A percentile compares a stretch with the other conserved stretches of the same genome.
These are phyloP conservation scores for Hypoxylon subgilvum DNA, from an alignment of 495 filamentous ascomycete species.

Conservation along the genomic window DNA sequence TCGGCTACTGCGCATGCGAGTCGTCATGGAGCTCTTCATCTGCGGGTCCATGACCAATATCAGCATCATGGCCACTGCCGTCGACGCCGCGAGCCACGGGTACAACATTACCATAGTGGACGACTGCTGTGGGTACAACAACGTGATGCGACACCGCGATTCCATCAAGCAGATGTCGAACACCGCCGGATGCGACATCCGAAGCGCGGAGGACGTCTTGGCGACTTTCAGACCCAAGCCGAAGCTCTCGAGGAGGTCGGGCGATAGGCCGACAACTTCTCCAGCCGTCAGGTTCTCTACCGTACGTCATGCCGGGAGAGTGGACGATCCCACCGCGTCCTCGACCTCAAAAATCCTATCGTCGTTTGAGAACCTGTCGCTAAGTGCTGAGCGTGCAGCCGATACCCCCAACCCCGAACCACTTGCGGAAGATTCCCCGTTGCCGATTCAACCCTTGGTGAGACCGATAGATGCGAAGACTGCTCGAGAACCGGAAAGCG, in stretches of 20 bases:
- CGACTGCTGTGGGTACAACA: conserved; percentile 88
- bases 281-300: conserved; percentile 74
- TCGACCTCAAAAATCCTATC: conserved; percentile 39
- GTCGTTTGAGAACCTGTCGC: conserved; percentile 42
- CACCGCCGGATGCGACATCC: conserved; percentile 72
- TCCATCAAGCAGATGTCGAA: conserved; percentile 78
- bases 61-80: conserved; percentile 88
- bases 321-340: conserved; percentile 29
- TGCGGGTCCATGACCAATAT: conserved; percentile 89
- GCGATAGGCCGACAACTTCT: conserved; percentile 26
- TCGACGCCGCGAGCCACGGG: conserved; percentile 88
- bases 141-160: conserved; percentile 71
- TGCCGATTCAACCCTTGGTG: conserved; percentile 43
- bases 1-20: conserved; percentile 69
- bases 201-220: conserved; percentile 64
- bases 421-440: conserved; percentile 23
- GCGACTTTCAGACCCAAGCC: conserved; percentile 44
- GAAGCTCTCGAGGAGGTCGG: conserved; percentile 21
- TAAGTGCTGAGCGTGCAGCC: conserved; percentile 42
- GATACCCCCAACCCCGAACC: conserved; percentile 29
- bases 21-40: conserved; percentile 90
- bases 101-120: conserved; percentile 83
- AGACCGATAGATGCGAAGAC: conserved; percentile 8
- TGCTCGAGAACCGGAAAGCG: conserved; percentile 7
- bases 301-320: conserved; percentile 83